Evolutionary conservation across 148 eudicot genomes (phyloP).

Genomic region (Rhododendron simsii): DNA sequence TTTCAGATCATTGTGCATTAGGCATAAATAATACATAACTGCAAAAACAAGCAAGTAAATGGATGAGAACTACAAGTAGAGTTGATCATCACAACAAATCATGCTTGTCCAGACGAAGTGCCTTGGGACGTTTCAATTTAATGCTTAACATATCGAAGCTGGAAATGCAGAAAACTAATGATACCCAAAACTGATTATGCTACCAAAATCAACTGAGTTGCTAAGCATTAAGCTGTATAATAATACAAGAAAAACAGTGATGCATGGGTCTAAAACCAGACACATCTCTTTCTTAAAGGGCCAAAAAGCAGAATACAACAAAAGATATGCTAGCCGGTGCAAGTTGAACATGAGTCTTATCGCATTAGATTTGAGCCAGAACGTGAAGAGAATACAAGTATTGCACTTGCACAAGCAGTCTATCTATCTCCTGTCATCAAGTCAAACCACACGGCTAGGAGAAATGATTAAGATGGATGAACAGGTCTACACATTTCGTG

Average conservation of each 20-base stretch:
- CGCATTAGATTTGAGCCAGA: background rate
- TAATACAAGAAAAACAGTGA: background rate
- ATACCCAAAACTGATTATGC: background rate
- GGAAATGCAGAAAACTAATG: background rate
- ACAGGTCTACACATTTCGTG: too few species aligned
- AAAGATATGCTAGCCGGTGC: background rate
- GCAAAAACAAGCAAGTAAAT: slow-evolving; percentile 22
- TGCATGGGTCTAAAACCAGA: background rate
- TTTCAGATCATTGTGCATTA: slow-evolving; percentile 58
- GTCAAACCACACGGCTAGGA: too few species aligned
- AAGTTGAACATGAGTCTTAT: background rate
- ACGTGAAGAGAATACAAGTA: background rate
- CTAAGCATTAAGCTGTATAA: slow-evolving; percentile 8
- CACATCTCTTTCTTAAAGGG: too few species aligned
- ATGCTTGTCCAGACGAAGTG: background rate
- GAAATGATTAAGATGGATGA: too few species aligned
- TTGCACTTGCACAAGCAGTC: background rate
- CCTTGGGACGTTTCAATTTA: background rate
- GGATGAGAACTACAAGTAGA: slow-evolving; percentile 2
- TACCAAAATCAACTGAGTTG: too few species aligned
- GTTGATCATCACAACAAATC: background rate
- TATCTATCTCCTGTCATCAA: background rate
- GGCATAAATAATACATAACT: slow-evolving; percentile 59
- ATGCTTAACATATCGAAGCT: background rate
- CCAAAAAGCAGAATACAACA: too few species aligned